phyloP scores from a whole-genome alignment of 2,329 filamentous ascomycete species.

The Colletotrichum eleusines region DNA sequence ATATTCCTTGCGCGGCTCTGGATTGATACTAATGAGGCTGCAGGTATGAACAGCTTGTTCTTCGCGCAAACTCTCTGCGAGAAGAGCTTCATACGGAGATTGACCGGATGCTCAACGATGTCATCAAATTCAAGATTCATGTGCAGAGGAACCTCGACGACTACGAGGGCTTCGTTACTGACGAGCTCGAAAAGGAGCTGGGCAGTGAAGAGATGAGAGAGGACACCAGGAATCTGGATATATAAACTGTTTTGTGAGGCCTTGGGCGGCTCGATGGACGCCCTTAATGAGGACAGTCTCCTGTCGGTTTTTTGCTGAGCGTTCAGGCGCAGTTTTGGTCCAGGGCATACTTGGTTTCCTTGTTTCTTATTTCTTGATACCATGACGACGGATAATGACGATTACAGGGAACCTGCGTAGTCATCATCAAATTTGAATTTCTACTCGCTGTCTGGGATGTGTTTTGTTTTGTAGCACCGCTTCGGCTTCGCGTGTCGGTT shows the following conservation, averaged over 20 bases:
- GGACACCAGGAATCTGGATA: conserved; percentile 65
- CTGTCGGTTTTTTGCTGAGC: conserved; percentile 21
- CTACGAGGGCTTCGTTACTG: conserved; percentile 92
- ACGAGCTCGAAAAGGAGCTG: conserved; percentile 90
- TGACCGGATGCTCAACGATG: conserved; percentile 94
- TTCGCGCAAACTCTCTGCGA: conserved; percentile 84
- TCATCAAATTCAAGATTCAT: conserved; percentile 99
- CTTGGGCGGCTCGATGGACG: conserved; percentile 31
- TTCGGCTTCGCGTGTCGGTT: neutral
- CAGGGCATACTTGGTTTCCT: conserved; percentile 16
- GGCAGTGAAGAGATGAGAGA: conserved; percentile 71
- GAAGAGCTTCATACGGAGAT: conserved; percentile 98
- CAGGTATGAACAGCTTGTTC: conserved; percentile 92
- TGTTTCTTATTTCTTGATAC: conserved; percentile 38
- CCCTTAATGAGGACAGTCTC: conserved; percentile 28
- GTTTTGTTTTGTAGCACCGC: neutral
- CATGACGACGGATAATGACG: conserved; percentile 40
- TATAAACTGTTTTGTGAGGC: conserved; percentile 49
- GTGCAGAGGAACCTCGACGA: conserved; percentile 92
- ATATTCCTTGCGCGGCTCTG: neutral
- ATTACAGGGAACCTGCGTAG: conserved; percentile 3
- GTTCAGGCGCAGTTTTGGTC: conserved; percentile 21
- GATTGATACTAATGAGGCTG: neutral
- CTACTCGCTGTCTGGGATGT: neutral
- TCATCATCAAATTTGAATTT: conserved; percentile 12